Evolutionary conservation across 2,329 filamentous ascomycete species (phyloP).

Genomic region (Plenodomus lindquistii): DNA sequence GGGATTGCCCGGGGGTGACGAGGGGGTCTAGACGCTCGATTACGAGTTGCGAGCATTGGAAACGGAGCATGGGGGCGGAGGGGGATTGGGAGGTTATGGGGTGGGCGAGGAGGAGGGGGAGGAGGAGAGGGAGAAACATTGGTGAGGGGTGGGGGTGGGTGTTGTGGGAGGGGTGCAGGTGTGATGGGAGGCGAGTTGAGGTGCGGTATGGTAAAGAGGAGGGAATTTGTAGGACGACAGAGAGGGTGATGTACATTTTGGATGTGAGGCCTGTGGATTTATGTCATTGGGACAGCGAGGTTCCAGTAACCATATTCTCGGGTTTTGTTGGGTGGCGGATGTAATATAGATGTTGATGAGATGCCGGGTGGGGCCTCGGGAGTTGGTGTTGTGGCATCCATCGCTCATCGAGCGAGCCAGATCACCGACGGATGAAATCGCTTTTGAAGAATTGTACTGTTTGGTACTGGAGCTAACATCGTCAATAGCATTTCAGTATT

Average conservation of each 20-base stretch:
- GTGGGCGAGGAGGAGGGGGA: background rate
- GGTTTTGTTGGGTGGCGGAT: background rate
- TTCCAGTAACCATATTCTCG: background rate
- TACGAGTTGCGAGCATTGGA: slow-evolving; percentile 32
- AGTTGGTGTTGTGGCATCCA: background rate
- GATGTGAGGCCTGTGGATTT: background rate
- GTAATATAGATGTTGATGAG: background rate
- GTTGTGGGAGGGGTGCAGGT: background rate
- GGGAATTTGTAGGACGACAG: background rate
- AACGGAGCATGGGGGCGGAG: slow-evolving; percentile 13
- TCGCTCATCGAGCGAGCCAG: too few relatives aligned
- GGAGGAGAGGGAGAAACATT: background rate
- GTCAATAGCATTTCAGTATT: too few relatives aligned
- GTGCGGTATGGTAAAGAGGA: background rate
- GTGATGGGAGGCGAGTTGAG: background rate
- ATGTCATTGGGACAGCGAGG: background rate
- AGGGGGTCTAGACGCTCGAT: slow-evolving; percentile 31
- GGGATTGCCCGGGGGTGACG: slow-evolving; percentile 24
- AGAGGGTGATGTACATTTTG: background rate
- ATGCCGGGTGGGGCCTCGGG: background rate
- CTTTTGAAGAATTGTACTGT: too few relatives aligned
- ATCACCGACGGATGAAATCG: too few relatives aligned
- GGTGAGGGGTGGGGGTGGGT: background rate
- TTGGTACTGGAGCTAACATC: too few relatives aligned
- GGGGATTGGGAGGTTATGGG: background rate